Percentiles rank a stretch among this genome's conserved stretches.
Evolutionary conservation across 2,329 filamentous ascomycete genomes (phyloP).

Genomic region (Colletotrichum tabaci): DNA sequence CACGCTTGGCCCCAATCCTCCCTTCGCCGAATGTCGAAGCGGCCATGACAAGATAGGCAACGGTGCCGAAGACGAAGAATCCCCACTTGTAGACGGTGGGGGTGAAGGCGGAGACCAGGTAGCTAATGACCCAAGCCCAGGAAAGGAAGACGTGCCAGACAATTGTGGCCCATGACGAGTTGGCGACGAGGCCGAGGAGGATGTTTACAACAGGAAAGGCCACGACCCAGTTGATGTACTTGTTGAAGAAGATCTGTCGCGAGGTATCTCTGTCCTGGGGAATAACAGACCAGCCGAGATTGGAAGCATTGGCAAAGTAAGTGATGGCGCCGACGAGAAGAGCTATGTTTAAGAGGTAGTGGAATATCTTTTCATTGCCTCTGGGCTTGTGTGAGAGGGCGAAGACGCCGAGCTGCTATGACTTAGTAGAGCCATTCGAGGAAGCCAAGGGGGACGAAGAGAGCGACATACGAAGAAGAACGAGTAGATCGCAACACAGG

Average conservation of each 20-base stretch:
- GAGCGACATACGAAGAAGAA: conserved; percentile 60
- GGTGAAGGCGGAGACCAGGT: conserved; percentile 65
- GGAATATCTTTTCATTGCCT: conserved; percentile 67
- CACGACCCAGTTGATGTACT: conserved; percentile 70
- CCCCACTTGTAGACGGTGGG: conserved; percentile 70
- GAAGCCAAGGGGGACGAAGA: neutral
- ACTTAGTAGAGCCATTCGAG: conserved; percentile 24
- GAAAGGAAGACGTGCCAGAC: conserved; percentile 63
- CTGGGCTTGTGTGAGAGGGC: conserved; percentile 59
- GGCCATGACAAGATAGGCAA: conserved; percentile 63
- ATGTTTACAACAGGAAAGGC: conserved; percentile 62
- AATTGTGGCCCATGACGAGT: conserved; percentile 70
- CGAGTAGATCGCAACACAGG: conserved; percentile 65
- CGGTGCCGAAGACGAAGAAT: conserved; percentile 67
- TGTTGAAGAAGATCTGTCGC: conserved; percentile 69
- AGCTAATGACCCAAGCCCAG: conserved; percentile 67
- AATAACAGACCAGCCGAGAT: conserved; percentile 63
- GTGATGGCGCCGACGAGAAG: conserved; percentile 64
- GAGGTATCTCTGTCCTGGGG: conserved; percentile 51
- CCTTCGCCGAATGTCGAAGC: conserved; percentile 59
- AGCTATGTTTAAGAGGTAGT: conserved; percentile 68
- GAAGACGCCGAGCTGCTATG: conserved; percentile 57
- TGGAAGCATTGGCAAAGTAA: conserved; percentile 68
- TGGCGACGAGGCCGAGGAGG: conserved; percentile 65
- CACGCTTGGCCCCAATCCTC: conserved; percentile 54